A percentile compares a stretch with the other conserved stretches of the same genome.
These are phyloP conservation scores for Exutisphaerella laricina DNA, from an alignment of 2,329 filamentous ascomycete species.

Conservation along the genomic window DNA sequence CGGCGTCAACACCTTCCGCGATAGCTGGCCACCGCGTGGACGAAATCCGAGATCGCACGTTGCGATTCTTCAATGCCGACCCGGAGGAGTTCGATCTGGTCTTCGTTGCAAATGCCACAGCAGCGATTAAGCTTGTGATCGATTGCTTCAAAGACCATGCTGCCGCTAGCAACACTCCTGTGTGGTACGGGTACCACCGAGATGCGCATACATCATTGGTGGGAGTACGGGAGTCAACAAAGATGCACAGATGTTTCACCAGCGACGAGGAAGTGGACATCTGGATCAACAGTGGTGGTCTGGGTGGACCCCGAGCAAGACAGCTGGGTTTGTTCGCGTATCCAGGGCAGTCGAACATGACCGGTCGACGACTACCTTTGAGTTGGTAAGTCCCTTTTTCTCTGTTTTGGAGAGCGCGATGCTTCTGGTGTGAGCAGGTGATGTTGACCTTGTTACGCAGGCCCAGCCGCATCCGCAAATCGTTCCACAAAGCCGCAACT, in stretches of 20 bases:
- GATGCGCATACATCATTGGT: slow-evolving; percentile 58
- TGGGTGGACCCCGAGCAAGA: slow-evolving; percentile 28
- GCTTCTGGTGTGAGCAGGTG: background rate
- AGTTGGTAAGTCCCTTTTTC: slow-evolving; percentile 27
- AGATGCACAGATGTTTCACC: slow-evolving; percentile 36
- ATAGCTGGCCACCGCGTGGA: slow-evolving; percentile 55
- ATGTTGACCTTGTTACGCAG: slow-evolving; percentile 26
- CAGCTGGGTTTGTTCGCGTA: slow-evolving; percentile 36
- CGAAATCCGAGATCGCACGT: slow-evolving; percentile 48
- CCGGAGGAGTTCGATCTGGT: slow-evolving; percentile 56
- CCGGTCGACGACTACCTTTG: slow-evolving; percentile 33
- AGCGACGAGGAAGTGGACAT: slow-evolving; percentile 38
- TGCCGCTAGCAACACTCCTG: slow-evolving; percentile 40
- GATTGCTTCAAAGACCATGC: slow-evolving; percentile 53
- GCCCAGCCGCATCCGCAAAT: slow-evolving; percentile 31
- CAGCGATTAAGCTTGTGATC: slow-evolving; percentile 57
- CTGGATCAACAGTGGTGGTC: slow-evolving; percentile 40
- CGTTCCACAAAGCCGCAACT: slow-evolving; percentile 31
- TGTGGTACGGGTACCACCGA: slow-evolving; percentile 57
- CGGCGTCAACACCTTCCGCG: slow-evolving; percentile 55
- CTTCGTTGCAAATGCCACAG: slow-evolving; percentile 58
- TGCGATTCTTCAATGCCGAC: slow-evolving; percentile 55
- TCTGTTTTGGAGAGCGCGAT: too few species aligned
- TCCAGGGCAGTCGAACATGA: slow-evolving; percentile 40
- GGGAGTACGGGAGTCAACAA: slow-evolving; percentile 33